Base-by-base conservation (phyloP, 768 basidiomycete species). In the Auriscalpium vulgare region DNA sequence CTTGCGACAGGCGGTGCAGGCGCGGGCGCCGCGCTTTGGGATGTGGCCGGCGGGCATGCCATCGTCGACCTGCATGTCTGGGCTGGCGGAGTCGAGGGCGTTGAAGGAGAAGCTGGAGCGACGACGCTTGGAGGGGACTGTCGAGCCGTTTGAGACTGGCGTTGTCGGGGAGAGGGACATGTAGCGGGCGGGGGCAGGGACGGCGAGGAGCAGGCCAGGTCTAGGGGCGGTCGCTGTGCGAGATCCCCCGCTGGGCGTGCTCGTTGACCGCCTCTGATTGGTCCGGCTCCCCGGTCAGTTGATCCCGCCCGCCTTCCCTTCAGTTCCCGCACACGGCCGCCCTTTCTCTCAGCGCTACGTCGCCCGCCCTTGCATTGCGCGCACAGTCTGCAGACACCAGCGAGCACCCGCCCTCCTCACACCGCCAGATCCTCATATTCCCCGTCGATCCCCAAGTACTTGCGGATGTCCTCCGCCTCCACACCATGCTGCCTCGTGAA, bases 1-100 rank as follows among this genome's bases (percentile, higher is more conserved):
- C 65, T 90, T 91, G 68, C 91, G 83, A 72, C 91, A 93, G 60
- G 86, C 83, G 14, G 90, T 91, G 69, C 91, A 93, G 54, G 91
- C 91, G 60, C 89, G 77, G 54, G 89, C 88, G n/a, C 91, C 91
- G 64, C 90, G 79, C 78, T 92, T 93, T 46, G 90, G 88, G 62
- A 91, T 87, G 69, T 91, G 87, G n/a, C 75, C 66, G 35, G 75
- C 35, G 54, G 69, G 55, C 62, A 44, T 55, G 55, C 59, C 60
- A 16, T 54, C 44, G 68, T 66, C 51, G 69, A 59, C 63, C 72
- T 66, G 11, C 53, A 57, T 55, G 65, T 65, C 29, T 57, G 62
- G 19, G 55, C 23, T 54, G 37, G 51, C 51, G 23, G 54, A 21
- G 59, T 61, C 47, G 60, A 64, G 55, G 69, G 68, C 44, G 71